Evolutionary conservation across 2,329 filamentous ascomycete species (phyloP).

Genomic region (Alternaria incomplexa): DNA sequence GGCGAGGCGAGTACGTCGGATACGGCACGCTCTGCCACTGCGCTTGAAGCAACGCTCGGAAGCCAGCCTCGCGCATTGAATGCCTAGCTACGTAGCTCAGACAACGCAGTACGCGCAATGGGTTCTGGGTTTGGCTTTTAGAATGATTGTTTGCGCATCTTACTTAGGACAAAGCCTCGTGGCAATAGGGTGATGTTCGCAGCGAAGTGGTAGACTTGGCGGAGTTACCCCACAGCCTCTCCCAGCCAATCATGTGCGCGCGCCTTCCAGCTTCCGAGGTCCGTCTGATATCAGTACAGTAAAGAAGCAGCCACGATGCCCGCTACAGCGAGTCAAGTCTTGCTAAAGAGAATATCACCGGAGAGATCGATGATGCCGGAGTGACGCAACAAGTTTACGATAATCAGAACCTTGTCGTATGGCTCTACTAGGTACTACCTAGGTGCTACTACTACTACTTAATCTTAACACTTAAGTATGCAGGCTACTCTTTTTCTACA

Average conservation of each 20-base stretch:
- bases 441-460: background rate
- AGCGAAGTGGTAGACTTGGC: background rate
- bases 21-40: background rate
- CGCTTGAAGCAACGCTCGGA: background rate
- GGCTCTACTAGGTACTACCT: background rate
- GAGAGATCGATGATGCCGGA: background rate
- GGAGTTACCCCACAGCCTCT: background rate
- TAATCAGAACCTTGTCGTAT: background rate
- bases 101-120: background rate
- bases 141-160: background rate
- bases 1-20: background rate
- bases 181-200: background rate
- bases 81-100: background rate
- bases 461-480: background rate
- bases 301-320: background rate
- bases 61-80: background rate
- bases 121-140: background rate
- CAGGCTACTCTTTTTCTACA: background rate
- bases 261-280: background rate
- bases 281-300: background rate
- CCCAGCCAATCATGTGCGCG: background rate
- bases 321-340: background rate
- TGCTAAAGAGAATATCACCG: background rate
- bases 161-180: background rate
- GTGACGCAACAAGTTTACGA: background rate